Percentiles rank a stretch among this genome's conserved stretches.
phyloP scores from a whole-genome alignment of 768 basidiomycete species.

The Lactarius sp. region DNA sequence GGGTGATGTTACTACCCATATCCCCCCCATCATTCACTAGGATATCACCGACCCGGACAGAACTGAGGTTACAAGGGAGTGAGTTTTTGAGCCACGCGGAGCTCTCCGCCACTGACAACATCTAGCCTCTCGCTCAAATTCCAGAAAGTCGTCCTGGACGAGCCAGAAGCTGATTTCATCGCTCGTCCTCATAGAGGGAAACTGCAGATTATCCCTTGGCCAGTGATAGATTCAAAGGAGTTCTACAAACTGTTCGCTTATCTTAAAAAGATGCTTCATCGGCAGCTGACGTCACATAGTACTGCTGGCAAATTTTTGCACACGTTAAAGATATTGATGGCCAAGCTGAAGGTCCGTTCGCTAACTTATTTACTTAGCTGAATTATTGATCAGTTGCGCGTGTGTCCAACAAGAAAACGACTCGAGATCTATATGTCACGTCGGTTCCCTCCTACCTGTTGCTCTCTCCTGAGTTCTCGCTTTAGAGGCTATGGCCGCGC shows the following conservation, averaged over 20 bases:
- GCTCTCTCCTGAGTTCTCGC: background rate
- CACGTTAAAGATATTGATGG: constrained; percentile 30
- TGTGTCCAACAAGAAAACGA: constrained; percentile 46
- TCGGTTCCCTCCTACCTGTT: no score
- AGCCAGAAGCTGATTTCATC: constrained; percentile 59
- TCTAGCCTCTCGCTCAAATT: constrained; percentile 38
- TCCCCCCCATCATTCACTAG: background rate
- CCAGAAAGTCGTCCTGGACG: constrained; percentile 53
- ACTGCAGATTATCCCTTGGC: constrained; percentile 59
- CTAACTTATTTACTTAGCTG: background rate
- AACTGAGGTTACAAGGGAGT: constrained; percentile 55
- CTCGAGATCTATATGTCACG: constrained; percentile 33
- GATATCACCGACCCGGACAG: constrained; percentile 35
- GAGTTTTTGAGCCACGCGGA: constrained; percentile 20
- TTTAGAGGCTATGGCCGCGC: constrained; percentile 27
- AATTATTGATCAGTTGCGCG: background rate
- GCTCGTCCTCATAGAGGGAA: constrained; percentile 53
- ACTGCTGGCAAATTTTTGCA: constrained; percentile 55
- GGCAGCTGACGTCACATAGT: constrained; percentile 47
- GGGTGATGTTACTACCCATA: background rate
- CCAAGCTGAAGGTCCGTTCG: constrained; percentile 29
- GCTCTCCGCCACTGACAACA: constrained; percentile 1
- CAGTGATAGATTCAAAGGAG: constrained; percentile 55
- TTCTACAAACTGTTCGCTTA: constrained; percentile 50
- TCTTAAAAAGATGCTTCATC: constrained; percentile 34